A percentile compares a stretch with the other conserved stretches of the same genome.
These are phyloP conservation scores for Citrus cavaleriei DNA, from an alignment of 345 rosid genomes.

Conservation along the genomic window DNA sequence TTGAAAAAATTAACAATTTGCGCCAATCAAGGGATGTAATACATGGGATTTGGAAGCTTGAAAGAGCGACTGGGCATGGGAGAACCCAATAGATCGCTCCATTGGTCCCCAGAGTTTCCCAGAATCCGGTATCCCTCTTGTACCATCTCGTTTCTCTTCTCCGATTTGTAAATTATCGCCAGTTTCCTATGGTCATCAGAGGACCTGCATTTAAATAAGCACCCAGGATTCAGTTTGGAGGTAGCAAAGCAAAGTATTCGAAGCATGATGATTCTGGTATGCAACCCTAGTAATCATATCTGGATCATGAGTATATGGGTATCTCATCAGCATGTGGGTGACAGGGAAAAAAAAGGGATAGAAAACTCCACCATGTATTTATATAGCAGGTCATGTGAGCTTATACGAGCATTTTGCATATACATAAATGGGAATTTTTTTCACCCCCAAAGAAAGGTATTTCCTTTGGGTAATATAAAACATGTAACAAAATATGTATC, in stretches of 20 bases:
- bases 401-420: neutral
- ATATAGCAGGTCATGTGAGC: neutral
- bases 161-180: slow-evolving; percentile 66
- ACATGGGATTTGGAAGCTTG: slow-evolving; percentile 91
- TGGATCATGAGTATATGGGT: no score
- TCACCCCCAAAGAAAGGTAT: neutral
- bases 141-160: slow-evolving; percentile 76
- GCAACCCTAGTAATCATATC: neutral
- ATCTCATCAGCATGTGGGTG: no score
- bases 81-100: slow-evolving; percentile 84
- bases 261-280: neutral
- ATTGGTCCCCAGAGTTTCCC: slow-evolving; percentile 93
- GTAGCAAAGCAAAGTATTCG: neutral
- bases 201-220: slow-evolving; percentile 34
- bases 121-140: slow-evolving; percentile 64
- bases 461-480: neutral
- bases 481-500: no score
- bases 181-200: slow-evolving; percentile 51
- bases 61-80: slow-evolving; percentile 65
- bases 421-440: neutral
- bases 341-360: no score
- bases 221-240: neutral
- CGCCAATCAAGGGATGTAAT: slow-evolving; percentile 50
- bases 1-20: neutral
- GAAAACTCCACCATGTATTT: no score